Evolutionary conservation across 179 eudicot species (phyloP), one percentile per base, ranked within the genome.

Genomic region (Spinacia oleracea): DNA sequence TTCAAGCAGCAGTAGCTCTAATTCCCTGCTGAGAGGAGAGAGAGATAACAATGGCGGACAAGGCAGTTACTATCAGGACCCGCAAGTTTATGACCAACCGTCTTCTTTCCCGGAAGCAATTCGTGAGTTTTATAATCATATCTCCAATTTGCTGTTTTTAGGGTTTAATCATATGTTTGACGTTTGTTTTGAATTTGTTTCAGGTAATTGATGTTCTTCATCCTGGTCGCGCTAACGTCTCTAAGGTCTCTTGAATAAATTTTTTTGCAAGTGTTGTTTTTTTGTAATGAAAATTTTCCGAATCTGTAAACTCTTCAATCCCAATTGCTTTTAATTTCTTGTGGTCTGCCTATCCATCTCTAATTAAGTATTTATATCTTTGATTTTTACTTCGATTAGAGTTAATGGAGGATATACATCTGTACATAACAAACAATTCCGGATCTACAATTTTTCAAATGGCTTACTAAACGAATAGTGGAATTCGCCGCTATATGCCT

Each of bases 191-290:
- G 42, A 4, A 14, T 50, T 6, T 71, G 18, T 73, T 81, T 58
- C 78, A 89, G 89, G 71, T 89, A 18, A 88, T 90, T 46, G 91
- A 90, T 81, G 93, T 90, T 72, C 88, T 90, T 79, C 91, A 90
- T 77, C 93, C 93, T 40, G 91, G 91, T 40, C 83, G 89, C 71
- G 73, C 93, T 16, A 90, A 90, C 75, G 93, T 90, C 14, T 87
- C 91, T 46, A 90, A 86, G 91, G 90, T 87, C 6, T 63, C 51
- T 8, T 55, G 16, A 6, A 8, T 63, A 1, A 62, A n/a, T n/a
- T 23, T 14, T 31, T 31, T 6, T 7, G 2, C 31, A 18, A 4
- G 21, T 40, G 9, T 29, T n/a, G 3, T 53, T 3, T 53, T n/a
- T n/a, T n/a, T 35, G 45, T 65, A 45, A 65, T 6, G 20, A 2